phyloP scores from a whole-genome alignment of 768 basidiomycete species.

The Boletus coccyginus region DNA sequence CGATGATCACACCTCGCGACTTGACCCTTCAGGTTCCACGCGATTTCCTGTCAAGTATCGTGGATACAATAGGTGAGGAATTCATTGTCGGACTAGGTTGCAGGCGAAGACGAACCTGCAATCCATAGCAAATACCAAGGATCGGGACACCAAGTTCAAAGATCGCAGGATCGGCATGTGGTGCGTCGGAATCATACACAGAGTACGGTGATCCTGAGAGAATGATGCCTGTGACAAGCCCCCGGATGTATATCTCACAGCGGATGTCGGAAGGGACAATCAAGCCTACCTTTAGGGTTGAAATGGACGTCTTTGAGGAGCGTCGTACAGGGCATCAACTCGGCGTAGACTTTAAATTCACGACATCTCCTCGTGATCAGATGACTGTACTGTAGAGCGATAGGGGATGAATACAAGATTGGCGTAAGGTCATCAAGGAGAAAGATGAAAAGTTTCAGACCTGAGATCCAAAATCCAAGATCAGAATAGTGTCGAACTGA shows the following conservation, averaged over 20 bases:
- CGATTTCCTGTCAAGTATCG: slow-evolving; percentile 70
- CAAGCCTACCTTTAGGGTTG: slow-evolving; percentile 83
- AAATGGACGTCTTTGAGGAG: slow-evolving; percentile 85
- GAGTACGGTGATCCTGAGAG: slow-evolving; percentile 98
- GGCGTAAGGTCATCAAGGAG: slow-evolving; percentile 10
- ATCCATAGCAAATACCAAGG: slow-evolving; percentile 95
- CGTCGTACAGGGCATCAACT: slow-evolving; percentile 95
- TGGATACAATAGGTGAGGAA: neutral
- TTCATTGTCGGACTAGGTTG: neutral
- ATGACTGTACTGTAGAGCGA: slow-evolving; percentile 77
- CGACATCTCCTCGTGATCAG: slow-evolving; percentile 96
- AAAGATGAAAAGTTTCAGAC: slow-evolving; percentile 41
- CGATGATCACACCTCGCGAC: slow-evolving; percentile 87
- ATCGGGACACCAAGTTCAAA: slow-evolving; percentile 88
- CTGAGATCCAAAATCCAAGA: slow-evolving; percentile 97
- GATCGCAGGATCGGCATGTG: slow-evolving; percentile 90
- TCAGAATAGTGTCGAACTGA: slow-evolving; percentile 93
- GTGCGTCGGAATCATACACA: slow-evolving; percentile 90
- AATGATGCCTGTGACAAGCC: slow-evolving; percentile 68
- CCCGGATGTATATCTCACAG: neutral
- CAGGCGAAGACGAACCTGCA: slow-evolving; percentile 59
- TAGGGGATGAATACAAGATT: slow-evolving; percentile 1
- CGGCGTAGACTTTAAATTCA: slow-evolving; percentile 96
- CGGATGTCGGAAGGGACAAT: neutral
- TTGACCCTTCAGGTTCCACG: slow-evolving; percentile 80